Evolutionary conservation across 495 filamentous ascomycete species (phyloP).

Genomic region (Aspergillus funiculosus): DNA sequence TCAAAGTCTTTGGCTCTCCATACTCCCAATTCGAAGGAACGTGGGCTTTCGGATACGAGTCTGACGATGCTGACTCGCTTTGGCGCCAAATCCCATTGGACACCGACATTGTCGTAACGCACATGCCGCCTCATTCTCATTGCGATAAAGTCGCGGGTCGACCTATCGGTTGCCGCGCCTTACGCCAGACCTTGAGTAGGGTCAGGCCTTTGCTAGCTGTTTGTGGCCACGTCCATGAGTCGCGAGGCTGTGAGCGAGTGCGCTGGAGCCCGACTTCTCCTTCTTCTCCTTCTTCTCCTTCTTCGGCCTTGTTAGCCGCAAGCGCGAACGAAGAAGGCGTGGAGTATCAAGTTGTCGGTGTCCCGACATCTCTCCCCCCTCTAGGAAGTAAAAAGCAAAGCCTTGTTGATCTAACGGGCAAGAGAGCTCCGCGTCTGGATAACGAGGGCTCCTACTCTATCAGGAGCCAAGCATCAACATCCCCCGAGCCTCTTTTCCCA

Average conservation of each 20-base stretch:
- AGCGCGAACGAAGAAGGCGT: neutral
- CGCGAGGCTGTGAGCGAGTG: slow-evolving; percentile 42
- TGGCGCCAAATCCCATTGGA: slow-evolving; percentile 45
- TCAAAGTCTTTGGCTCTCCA: slow-evolving; percentile 74
- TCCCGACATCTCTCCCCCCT: slow-evolving; percentile 29
- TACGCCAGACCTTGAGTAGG: slow-evolving; percentile 33
- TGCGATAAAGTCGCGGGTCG: slow-evolving; percentile 33
- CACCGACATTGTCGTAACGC: slow-evolving; percentile 43
- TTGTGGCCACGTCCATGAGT: slow-evolving; percentile 49
- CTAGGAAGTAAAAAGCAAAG: slow-evolving; percentile 52
- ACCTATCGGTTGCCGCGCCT: slow-evolving; percentile 36
- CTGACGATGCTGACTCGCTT: slow-evolving; percentile 41
- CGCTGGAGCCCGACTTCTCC: slow-evolving; percentile 25
- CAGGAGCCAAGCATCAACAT: neutral
- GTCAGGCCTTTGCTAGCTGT: slow-evolving; percentile 42
- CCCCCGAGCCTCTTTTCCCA: slow-evolving; percentile 2
- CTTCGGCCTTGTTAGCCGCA: no score
- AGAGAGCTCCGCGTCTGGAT: slow-evolving; percentile 35
- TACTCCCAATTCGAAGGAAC: slow-evolving; percentile 55
- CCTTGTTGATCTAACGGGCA: slow-evolving; percentile 51
- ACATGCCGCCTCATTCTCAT: slow-evolving; percentile 44
- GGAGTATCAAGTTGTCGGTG: slow-evolving; percentile 6
- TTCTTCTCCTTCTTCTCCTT: no score
- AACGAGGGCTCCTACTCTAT: slow-evolving; percentile 29
- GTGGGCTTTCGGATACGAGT: slow-evolving; percentile 70